Evolutionary conservation across 2,329 filamentous ascomycete species (phyloP), one percentile per base, ranked within the genome.

Genomic region (Penicillium sp.): DNA sequence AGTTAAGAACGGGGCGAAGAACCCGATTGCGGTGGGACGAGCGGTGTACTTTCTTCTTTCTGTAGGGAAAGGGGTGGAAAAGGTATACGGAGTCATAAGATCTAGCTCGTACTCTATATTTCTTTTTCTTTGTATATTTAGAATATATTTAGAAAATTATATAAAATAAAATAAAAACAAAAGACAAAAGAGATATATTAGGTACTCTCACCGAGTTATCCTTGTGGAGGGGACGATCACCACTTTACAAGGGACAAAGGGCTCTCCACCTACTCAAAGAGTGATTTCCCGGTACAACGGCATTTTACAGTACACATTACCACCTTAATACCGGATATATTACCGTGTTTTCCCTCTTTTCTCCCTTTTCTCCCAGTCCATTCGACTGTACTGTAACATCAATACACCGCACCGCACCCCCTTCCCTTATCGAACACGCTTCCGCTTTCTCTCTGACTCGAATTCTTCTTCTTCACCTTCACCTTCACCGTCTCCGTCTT

Each of bases 201-300:
- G n/a, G n/a, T 20, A 16, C 16, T 32, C 16, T 34, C 31, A 34
- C 31, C 31, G 14, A 34, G 18, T 23, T 8, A 5, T 22, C 7
- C 20, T 9, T 20, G 18, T 20, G 35, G 35, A 37, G 35, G 35
- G 42, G 42, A 40, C 36, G 42, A 45, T 44, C 42, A 37, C 36
- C 42, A 37, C 36, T 23, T 40, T 24, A 23, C 22, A 45, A 45
- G 42, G 35, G 26, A 45, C 42, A 23, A 29, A 18, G 31, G 8
- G 26, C 20, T 28, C 44, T 46, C 44, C 44, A 46, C 44, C 38
- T 39, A 18, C 44, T 39, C 18, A 40, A 34, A 34, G 18, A 14
- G 14, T 34, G 31, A 20, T 20, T 20, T 20, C 18, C 18, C 18
- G 18, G 18, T 20, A 20, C 18, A 3, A 20, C 18, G 3, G 4